Base-by-base conservation (phyloP, 495 filamentous ascomycete genomes). In the Endocarpon pusillum region DNA sequence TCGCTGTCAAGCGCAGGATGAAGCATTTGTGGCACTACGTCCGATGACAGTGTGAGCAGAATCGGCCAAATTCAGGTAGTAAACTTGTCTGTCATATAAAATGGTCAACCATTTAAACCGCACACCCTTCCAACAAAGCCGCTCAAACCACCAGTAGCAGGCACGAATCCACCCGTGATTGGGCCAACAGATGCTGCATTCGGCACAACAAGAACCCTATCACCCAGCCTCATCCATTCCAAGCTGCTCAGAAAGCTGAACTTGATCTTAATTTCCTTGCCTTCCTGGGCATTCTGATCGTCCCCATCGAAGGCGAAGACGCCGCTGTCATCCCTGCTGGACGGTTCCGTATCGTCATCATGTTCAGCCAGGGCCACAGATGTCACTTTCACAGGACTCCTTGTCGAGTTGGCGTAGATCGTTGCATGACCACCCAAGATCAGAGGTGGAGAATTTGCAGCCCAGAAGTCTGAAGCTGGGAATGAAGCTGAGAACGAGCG, bases 151-250 rank as follows among this genome's bases (percentile, higher is more conserved):
- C 28, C 28, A 17, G 14, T 17, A 15, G 12, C 28, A 5, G 28
- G 5, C 19, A 31, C 19, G 28, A 17, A 7, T 8, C 23, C 23
- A 8, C 23, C 23, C 19, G 28, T 14, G 7, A 17, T 4, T n/a
- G 28, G 5, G 5, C 47, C 40, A 9, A 41, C 49, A 18, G 46
- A 41, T 3, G 53, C 44, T 33, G 55, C 50, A 3, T 58, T 56
- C 3, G 54, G 77, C 67, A 82, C 74, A 4, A 96, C 61, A 34
- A 97, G 57, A 16, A 94, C 75, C 37, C 69, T 71, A 11, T 75
- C 76, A 1, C 76, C 87, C 8, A 81, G 42, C 52, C 92, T 81
- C 25, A 94, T 61, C 78, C 83, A 96, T 48, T 94, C 86, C 19
- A 75, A 67, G 28, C 69, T 75, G 4, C 71, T 71, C 9, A 80